Evolutionary conservation across 2,329 filamentous ascomycete species (phyloP), one percentile per base, ranked within the genome.

Genomic region (Aspergillus udagawae): DNA sequence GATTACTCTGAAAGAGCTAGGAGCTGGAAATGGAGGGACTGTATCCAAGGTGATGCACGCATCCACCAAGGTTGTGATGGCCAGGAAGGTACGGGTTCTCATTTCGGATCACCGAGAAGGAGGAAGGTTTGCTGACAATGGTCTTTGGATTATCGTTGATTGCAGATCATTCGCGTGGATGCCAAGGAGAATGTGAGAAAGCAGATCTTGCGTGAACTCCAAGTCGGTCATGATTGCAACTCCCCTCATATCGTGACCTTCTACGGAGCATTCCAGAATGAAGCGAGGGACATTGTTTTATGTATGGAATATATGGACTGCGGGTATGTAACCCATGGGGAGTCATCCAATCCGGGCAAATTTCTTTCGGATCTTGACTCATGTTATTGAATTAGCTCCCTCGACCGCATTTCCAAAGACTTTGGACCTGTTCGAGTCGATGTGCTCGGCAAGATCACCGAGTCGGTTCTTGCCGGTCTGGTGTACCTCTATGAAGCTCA

Each of bases 301-400:
- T 99, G 94, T 75, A 99, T 99, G 94, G 94, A 99, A 75, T 97
- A 99, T 73, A 96, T 96, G 91, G 94, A 99, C 76, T 91, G 93
- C 73, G 94, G 94, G 94, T 97, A 83, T 76, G 90, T 79, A 28
- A n/a, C 47, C 9, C 49, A 27, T 49, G 9, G 4, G 14, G 12
- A 35, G 32, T 21, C 10, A 17, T 32, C 20, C 14, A 14, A n/a
- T 10, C 21, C 41, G 53, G 17, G 51, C 49, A n/a, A 55, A 20
- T 42, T 20, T 53, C 56, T 48, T 51, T 57, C 48, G 55, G 53
- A 41, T 47, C 38, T 42, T 44, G 49, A 20, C 42, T 51, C 56
- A 25, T 25, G 23, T 25, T 65, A 50, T 67, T 61, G 60, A 35
- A 63, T 61, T 72, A 97, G 94, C 52, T 90, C 94, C 28, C 86